A percentile compares a stretch with the other conserved stretches of the same genome.
Conservation (phyloP, 768 basidiomycete species). For the Serendipita vermifera region DNA sequence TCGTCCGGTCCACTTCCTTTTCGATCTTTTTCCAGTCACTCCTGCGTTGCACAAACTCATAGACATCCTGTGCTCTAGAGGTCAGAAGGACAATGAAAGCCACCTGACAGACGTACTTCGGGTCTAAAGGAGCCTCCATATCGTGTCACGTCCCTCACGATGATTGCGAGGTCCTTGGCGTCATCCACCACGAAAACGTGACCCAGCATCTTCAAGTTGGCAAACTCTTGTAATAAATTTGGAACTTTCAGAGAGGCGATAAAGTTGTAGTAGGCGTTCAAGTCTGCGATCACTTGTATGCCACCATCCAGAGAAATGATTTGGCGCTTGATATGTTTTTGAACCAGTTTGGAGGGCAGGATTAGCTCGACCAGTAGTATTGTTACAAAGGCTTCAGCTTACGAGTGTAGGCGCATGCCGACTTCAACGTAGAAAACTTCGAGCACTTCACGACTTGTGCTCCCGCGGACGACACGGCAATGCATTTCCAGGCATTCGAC, state of each 20-base stretch:
- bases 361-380: conserved; percentile 19
- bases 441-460: conserved; percentile 88
- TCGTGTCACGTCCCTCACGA: conserved; percentile 86
- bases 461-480: conserved; percentile 81
- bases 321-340: conserved; percentile 93
- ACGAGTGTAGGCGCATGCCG: conserved; percentile 78
- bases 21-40: conserved; percentile 99
- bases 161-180: conserved; percentile 91
- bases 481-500: conserved; percentile 83
- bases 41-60: conserved; percentile 88
- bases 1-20: conserved; percentile 86
- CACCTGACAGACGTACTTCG: conserved; percentile 67
- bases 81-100: background rate
- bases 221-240: conserved; percentile 76
- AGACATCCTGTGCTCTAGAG: conserved; percentile 66
- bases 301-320: conserved; percentile 92
- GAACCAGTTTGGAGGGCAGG: conserved; percentile 56
- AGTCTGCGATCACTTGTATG: conserved; percentile 89
- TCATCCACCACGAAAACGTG: conserved; percentile 94
- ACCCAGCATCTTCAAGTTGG: conserved; percentile 92
- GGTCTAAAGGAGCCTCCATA: conserved; percentile 93
- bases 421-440: conserved; percentile 99
- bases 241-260: conserved; percentile 75
- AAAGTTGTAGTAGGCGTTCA: conserved; percentile 88
- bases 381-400: no score